phyloP scores from a whole-genome alignment of 768 basidiomycete species.

The Boletellus ananas region DNA sequence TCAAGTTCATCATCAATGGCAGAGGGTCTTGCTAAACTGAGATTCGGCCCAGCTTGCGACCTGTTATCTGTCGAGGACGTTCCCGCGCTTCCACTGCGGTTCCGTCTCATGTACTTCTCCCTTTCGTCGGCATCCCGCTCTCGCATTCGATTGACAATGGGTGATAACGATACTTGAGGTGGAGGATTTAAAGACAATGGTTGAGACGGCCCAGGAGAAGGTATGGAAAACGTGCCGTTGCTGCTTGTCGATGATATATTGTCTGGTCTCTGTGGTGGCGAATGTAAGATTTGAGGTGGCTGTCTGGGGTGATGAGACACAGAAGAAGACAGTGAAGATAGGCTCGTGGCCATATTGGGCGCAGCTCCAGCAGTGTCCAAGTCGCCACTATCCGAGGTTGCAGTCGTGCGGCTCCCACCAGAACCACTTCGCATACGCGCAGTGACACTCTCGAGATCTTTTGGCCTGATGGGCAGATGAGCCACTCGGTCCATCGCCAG shows the following conservation, averaged over 20 bases:
- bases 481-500: constrained; percentile 41
- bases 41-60: constrained; percentile 52
- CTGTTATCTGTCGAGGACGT: constrained; percentile 69
- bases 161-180: constrained; percentile 56
- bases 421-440: constrained; percentile 76
- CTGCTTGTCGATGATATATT: constrained; percentile 32
- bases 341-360: constrained; percentile 39
- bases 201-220: constrained; percentile 36
- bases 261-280: constrained; percentile 37
- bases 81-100: constrained; percentile 76
- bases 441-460: constrained; percentile 35
- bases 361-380: constrained; percentile 43
- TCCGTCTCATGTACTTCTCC: constrained; percentile 79
- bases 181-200: constrained; percentile 35
- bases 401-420: constrained; percentile 73
- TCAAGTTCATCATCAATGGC: constrained; percentile 53
- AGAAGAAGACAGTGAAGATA: constrained; percentile 62
- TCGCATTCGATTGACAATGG: constrained; percentile 75
- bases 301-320: constrained; percentile 49
- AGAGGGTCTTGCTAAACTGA: constrained; percentile 49
- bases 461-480: constrained; percentile 45
- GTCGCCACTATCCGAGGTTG: constrained; percentile 73
- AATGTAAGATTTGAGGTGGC: constrained; percentile 37
- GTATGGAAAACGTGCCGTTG: constrained; percentile 35
- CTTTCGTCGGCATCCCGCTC: constrained; percentile 85